A percentile compares a stretch with the other conserved stretches of the same genome.
phyloP scores from a whole-genome alignment of 1,139 yeast genomes.

The Blastobotrys buckinghamii region DNA sequence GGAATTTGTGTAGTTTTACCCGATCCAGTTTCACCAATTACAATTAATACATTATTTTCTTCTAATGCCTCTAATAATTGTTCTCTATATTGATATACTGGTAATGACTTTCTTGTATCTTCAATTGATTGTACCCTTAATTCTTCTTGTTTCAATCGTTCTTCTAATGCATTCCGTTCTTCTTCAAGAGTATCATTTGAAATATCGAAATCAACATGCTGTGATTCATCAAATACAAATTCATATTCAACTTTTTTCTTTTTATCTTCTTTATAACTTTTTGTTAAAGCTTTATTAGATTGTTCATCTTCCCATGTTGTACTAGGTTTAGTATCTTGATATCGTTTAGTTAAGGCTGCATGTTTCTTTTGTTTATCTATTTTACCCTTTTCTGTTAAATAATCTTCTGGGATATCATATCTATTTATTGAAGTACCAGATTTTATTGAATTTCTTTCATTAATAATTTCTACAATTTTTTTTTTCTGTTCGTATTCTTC shows the following conservation, averaged over 20 bases:
- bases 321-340: slow-evolving; percentile 32
- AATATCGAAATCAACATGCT: slow-evolving; percentile 58
- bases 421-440: slow-evolving; percentile 28
- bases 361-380: slow-evolving; percentile 49
- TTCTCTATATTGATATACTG: slow-evolving; percentile 63
- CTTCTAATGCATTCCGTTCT: slow-evolving; percentile 29
- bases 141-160: slow-evolving; percentile 39
- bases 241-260: slow-evolving; percentile 52
- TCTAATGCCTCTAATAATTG: slow-evolving; percentile 58
- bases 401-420: slow-evolving; percentile 55
- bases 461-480: slow-evolving; percentile 40
- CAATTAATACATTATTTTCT: slow-evolving; percentile 68
- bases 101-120: slow-evolving; percentile 58
- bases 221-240: slow-evolving; percentile 77
- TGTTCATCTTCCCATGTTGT: slow-evolving; percentile 66
- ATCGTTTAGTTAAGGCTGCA: slow-evolving; percentile 35
- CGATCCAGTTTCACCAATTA: slow-evolving; percentile 97
- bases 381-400: slow-evolving; percentile 45
- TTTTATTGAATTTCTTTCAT: slow-evolving; percentile 38
- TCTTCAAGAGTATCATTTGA: slow-evolving; percentile 31
- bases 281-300: slow-evolving; percentile 39
- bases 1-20: slow-evolving; percentile 97
- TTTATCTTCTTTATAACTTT: slow-evolving; percentile 26
- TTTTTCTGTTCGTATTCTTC: slow-evolving; percentile 48
- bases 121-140: slow-evolving; percentile 39